Conservation (phyloP, 1,284 basidiomycete species). For the Anthracocystis panici-leucophaei region DNA sequence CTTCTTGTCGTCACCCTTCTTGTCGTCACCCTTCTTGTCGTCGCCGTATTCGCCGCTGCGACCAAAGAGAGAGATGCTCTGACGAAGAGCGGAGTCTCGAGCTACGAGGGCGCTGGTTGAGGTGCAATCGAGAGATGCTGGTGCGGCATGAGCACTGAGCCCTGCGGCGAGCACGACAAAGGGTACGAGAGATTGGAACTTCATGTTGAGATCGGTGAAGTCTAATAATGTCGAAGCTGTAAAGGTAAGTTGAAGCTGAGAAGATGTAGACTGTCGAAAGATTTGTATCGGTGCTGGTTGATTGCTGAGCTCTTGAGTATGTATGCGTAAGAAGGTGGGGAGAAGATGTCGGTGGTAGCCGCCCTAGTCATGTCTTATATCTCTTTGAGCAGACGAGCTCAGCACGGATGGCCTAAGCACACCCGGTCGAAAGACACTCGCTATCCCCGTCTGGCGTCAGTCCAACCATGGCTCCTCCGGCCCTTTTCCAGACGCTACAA, state of each 20-base stretch:
- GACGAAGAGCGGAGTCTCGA: constrained; percentile 1
- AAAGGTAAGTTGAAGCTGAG: background rate
- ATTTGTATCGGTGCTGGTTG: background rate
- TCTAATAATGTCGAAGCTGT: background rate
- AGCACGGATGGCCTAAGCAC: background rate
- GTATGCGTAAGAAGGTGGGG: background rate
- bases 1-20: constrained; percentile 10
- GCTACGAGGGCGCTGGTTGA: constrained; percentile 16
- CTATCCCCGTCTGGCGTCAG: background rate
- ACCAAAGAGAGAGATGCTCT: constrained; percentile 8
- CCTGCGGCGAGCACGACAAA: constrained; percentile 37
- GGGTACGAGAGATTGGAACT: constrained; percentile 31
- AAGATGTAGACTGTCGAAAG: background rate
- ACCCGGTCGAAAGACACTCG: background rate
- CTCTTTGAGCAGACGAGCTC: background rate
- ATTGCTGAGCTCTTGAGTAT: background rate
- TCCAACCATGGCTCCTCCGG: background rate
- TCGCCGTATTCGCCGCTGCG: constrained; percentile 15
- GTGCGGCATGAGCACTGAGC: constrained; percentile 37
- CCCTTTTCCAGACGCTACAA: background rate
- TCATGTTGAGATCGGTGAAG: constrained; percentile 18
- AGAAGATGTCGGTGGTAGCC: background rate
- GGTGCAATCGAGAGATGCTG: constrained; percentile 8
- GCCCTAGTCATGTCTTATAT: background rate
- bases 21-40: background rate